phyloP scores from a whole-genome alignment of 345 rosid genomes.

The Lumnitzera littorea region DNA sequence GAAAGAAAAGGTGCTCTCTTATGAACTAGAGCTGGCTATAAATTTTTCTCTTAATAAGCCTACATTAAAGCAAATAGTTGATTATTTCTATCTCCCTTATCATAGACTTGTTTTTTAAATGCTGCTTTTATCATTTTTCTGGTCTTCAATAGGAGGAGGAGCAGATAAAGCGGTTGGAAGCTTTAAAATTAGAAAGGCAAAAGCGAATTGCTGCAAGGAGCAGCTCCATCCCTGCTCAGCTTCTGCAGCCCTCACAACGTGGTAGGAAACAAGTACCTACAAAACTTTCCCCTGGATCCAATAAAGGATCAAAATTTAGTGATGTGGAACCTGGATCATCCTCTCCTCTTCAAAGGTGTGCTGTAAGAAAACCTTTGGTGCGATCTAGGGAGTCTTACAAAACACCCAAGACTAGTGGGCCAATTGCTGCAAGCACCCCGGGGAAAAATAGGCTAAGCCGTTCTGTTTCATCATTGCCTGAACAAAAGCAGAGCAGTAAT shows the following conservation, averaged over 20 bases:
- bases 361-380: slow-evolving; percentile 37
- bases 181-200: slow-evolving; percentile 74
- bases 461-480: slow-evolving; percentile 61
- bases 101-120: slow-evolving; percentile 1
- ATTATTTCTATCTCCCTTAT: too few relatives aligned
- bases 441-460: slow-evolving; percentile 42
- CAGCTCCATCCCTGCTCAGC: slow-evolving; percentile 36
- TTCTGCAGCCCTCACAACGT: slow-evolving; percentile 35
- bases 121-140: neutral
- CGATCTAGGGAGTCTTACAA: slow-evolving; percentile 44
- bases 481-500: slow-evolving; percentile 34
- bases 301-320: slow-evolving; percentile 69
- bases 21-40: neutral
- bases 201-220: slow-evolving; percentile 81
- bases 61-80: too few relatives aligned
- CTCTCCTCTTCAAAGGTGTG: slow-evolving; percentile 59
- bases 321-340: slow-evolving; percentile 69
- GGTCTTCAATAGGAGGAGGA: slow-evolving; percentile 59
- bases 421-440: slow-evolving; percentile 41
- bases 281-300: slow-evolving; percentile 60
- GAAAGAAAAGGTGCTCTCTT: slow-evolving; percentile 71
- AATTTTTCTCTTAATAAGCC: neutral
- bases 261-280: slow-evolving; percentile 41
- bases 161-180: slow-evolving; percentile 65
- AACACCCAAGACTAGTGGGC: slow-evolving; percentile 44